Percentiles rank a stretch among this genome's conserved stretches.
Evolutionary conservation across 768 basidiomycete species (phyloP).

Genomic region (Mycena filopes): DNA sequence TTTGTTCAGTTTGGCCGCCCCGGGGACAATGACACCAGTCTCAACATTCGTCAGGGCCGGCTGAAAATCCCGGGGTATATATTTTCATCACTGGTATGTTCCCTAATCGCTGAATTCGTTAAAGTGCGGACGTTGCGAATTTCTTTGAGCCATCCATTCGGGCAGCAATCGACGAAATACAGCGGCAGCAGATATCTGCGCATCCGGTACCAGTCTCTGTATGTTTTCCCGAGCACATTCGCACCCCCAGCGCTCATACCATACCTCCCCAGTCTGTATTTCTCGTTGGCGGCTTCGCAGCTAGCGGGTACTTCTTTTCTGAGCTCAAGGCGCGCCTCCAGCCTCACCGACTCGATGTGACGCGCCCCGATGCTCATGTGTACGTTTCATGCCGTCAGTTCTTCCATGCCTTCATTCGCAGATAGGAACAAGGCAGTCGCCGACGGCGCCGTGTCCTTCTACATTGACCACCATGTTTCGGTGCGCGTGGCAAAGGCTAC

Average conservation of each 20-base stretch:
- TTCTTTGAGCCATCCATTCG: conserved; percentile 57
- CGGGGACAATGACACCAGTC: conserved; percentile 50
- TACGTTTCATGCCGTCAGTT: conserved; percentile 41
- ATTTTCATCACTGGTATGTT: not conserved
- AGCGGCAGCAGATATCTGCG: conserved; percentile 43
- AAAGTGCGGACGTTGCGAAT: conserved; percentile 48
- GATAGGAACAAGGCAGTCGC: conserved; percentile 32
- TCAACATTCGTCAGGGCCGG: conserved; percentile 57
- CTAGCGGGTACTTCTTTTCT: conserved; percentile 59
- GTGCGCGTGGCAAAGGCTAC: too few species aligned
- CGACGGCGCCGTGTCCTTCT: conserved; percentile 30
- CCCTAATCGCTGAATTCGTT: conserved; percentile 43
- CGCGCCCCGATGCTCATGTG: conserved; percentile 58
- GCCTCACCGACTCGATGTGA: conserved; percentile 45
- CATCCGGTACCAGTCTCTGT: conserved; percentile 43
- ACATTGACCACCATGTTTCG: conserved; percentile 24
- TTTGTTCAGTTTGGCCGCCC: conserved; percentile 59
- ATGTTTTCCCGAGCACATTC: conserved; percentile 2
- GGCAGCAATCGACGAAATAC: conserved; percentile 49
- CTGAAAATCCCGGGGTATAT: conserved; percentile 53
- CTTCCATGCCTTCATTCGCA: not conserved
- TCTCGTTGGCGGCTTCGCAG: conserved; percentile 64
- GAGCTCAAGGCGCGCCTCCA: conserved; percentile 51
- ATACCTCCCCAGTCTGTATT: conserved; percentile 49
- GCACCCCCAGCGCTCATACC: not conserved